phyloP scores from a whole-genome alignment of 139 green algal genomes.

The Coelastrella sp. region DNA sequence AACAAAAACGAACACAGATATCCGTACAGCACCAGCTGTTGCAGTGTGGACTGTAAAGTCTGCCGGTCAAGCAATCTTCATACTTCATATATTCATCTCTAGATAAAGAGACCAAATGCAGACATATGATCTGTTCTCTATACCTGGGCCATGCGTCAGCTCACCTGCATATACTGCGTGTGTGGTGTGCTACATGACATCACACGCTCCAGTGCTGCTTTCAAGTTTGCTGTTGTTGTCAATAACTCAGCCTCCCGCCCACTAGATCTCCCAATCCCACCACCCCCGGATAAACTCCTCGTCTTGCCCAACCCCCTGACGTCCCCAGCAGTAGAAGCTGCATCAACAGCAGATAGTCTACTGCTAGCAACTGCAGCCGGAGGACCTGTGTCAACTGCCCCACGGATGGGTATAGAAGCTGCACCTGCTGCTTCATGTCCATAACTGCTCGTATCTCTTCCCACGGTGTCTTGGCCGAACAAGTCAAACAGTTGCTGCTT shows the following conservation, averaged over 20 bases:
- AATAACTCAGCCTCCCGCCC: constrained; percentile 75
- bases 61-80: no score
- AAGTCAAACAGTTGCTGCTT: constrained; percentile 60
- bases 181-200: constrained; percentile 69
- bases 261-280: background rate
- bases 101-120: no score
- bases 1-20: no score
- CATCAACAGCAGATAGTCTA: constrained; percentile 8
- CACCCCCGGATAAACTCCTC: background rate
- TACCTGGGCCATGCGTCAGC: no score
- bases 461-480: constrained; percentile 53
- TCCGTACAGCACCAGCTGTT: no score
- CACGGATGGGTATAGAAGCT: background rate
- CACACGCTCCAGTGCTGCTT: constrained; percentile 76
- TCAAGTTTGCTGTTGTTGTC: constrained; percentile 74
- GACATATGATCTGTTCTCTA: no score
- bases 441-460: no score
- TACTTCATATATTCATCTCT: no score
- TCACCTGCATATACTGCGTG: constrained; percentile 83
- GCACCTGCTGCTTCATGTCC: background rate
- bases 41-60: no score
- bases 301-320: background rate
- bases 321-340: constrained; percentile 9
- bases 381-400: background rate
- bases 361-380: background rate